These are phyloP conservation scores for Mycocentrospora acerina DNA, from an alignment of 2,329 filamentous ascomycete genomes.

Conservation along the genomic window DNA sequence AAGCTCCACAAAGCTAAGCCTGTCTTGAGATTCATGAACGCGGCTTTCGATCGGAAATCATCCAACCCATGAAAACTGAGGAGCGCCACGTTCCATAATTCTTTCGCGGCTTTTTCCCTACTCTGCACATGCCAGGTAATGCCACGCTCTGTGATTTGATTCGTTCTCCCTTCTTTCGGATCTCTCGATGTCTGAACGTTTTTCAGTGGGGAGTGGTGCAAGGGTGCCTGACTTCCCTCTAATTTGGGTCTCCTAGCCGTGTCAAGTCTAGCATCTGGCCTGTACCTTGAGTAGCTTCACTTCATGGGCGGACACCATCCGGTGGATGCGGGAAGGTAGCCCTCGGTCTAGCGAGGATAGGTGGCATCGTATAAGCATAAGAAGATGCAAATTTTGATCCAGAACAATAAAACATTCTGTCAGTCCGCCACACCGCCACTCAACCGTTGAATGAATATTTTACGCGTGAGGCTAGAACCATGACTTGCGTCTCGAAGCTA, in stretches of 20 bases:
- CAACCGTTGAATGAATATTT: too few species aligned
- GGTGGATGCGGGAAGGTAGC: constrained; percentile 7
- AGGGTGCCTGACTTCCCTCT: constrained; percentile 24
- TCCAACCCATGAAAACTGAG: neutral
- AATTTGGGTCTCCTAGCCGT: constrained; percentile 10
- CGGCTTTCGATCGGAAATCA: neutral
- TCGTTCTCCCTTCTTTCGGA: constrained; percentile 6
- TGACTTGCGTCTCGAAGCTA: too few species aligned
- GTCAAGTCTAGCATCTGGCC: constrained; percentile 14
- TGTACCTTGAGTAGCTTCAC: constrained; percentile 18
- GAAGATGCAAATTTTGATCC: too few species aligned
- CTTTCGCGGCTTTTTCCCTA: neutral
- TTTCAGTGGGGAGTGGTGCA: constrained; percentile 22
- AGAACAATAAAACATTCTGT: too few species aligned
- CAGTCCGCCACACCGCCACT: too few species aligned
- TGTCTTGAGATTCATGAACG: neutral
- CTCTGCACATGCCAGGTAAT: constrained; percentile 1
- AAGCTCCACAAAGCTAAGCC: constrained; percentile 15
- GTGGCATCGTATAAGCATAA: too few species aligned
- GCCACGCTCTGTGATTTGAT: constrained; percentile 3
- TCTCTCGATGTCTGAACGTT: constrained; percentile 18
- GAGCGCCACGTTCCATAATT: too few species aligned
- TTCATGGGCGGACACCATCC: constrained; percentile 18
- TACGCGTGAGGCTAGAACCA: too few species aligned
- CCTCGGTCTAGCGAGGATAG: too few species aligned